These are phyloP conservation scores for Apophysomyces elegans DNA, from an alignment of 371 early-diverging fungal genomes.

Conservation along the genomic window DNA sequence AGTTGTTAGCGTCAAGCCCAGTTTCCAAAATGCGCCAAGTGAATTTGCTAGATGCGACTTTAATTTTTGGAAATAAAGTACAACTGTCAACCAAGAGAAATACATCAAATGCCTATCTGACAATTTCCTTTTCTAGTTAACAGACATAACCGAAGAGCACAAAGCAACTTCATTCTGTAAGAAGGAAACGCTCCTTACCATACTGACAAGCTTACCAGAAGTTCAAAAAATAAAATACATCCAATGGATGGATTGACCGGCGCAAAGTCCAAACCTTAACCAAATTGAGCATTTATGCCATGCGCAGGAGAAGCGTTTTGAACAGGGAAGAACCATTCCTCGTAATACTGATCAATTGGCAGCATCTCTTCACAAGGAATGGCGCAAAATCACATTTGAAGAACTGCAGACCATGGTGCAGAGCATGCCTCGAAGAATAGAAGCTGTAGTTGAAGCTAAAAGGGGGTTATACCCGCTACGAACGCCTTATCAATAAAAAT, in stretches of 20 bases:
- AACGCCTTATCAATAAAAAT: neutral
- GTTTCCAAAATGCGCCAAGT: no score
- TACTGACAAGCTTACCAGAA: conserved; percentile 23
- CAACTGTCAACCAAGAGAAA: neutral
- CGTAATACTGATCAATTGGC: neutral
- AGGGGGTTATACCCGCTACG: neutral
- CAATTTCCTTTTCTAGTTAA: neutral
- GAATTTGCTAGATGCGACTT: no score
- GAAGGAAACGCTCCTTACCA: conserved; percentile 38
- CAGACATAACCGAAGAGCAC: conserved; percentile 16
- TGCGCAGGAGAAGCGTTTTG: neutral
- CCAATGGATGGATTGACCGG: conserved; percentile 32
- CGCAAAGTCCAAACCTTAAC: conserved; percentile 40
- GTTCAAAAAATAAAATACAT: conserved; percentile 14
- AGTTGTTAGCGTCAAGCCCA: no score
- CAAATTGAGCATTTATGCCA: conserved; percentile 31
- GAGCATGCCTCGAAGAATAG: conserved; percentile 6
- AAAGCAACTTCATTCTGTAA: conserved; percentile 29
- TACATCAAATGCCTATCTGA: neutral
- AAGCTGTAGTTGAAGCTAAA: conserved; percentile 10
- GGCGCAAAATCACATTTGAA: neutral
- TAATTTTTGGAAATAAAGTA: no score
- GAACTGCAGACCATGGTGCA: neutral
- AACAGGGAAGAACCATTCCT: neutral
- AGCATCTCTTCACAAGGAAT: neutral